phyloP scores from a whole-genome alignment of 805 yeast species.

The Zygosaccharomyces bisporus region DNA sequence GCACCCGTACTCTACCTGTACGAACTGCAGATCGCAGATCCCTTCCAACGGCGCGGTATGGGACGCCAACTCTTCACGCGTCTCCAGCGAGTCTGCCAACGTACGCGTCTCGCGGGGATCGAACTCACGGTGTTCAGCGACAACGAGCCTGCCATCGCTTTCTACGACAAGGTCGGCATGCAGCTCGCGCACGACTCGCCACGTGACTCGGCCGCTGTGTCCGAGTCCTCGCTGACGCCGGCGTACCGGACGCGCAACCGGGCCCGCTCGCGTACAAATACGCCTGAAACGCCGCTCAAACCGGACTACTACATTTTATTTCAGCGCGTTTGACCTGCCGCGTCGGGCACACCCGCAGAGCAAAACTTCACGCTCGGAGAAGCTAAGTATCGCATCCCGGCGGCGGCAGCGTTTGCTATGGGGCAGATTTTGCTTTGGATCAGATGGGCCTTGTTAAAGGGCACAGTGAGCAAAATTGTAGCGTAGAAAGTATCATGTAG shows the following conservation, averaged over 20 bases:
- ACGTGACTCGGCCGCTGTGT: conserved; percentile 9
- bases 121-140: conserved; percentile 33
- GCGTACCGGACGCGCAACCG: conserved; percentile 3
- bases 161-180: conserved; percentile 25
- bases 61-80: conserved; percentile 21
- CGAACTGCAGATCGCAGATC: conserved; percentile 29
- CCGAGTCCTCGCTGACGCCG: neutral
- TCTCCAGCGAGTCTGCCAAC: neutral
- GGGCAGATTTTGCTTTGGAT: conserved; percentile 5
- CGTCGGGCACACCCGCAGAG: conserved; percentile 1
- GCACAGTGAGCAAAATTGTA: neutral
- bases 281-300: neutral
- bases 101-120: conserved; percentile 17
- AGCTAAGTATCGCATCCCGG: neutral
- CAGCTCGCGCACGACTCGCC: conserved; percentile 26
- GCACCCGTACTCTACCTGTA: conserved; percentile 29
- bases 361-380: neutral
- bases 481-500: conserved; percentile 1
- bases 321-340: neutral
- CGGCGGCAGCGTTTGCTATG: conserved; percentile 9
- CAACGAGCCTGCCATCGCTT: conserved; percentile 23
- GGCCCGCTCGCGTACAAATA: neutral
- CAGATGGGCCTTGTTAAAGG: conserved; percentile 3
- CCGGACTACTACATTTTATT: conserved; percentile 14
- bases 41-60: conserved; percentile 19